Percentiles rank a stretch among this genome's conserved stretches.
Evolutionary conservation across 352 stramenopile genomes (phyloP).

Genomic region (Pelagophyceae sp.): DNA sequence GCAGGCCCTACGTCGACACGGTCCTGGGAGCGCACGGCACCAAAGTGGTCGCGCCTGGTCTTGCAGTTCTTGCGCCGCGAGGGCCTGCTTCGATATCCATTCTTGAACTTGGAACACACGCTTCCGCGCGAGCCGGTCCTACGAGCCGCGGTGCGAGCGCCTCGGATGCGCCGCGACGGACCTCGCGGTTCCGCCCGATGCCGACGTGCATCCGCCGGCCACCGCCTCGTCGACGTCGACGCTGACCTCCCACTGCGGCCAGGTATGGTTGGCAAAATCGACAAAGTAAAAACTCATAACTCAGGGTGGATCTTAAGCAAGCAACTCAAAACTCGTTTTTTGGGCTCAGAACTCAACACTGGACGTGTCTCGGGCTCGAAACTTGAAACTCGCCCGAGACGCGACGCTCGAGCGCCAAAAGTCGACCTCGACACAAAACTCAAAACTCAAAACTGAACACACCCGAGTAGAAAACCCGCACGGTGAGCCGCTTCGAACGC

Average conservation of each 20-base stretch:
- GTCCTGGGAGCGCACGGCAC: no score
- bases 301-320: no score
- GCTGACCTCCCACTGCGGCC: not conserved
- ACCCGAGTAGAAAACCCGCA: no score
- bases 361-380: no score
- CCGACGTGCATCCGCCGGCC: not conserved
- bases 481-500: no score
- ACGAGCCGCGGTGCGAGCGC: not conserved
- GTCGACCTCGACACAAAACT: no score
- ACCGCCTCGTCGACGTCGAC: not conserved
- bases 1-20: not conserved
- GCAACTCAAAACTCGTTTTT: not conserved
- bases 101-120: not conserved
- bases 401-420: no score
- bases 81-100: slow-evolving; percentile 3
- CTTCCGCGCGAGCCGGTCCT: not conserved
- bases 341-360: not conserved
- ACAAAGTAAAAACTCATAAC: not conserved
- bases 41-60: not conserved
- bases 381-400: no score
- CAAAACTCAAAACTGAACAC: no score
- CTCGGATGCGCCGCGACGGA: no score
- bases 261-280: not conserved
- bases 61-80: not conserved
- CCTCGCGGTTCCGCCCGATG: not conserved